Percentiles rank a stretch among this genome's conserved stretches.
phyloP scores from a whole-genome alignment of 805 yeast species.

The Vanderwaltozyma yarrowii region DNA sequence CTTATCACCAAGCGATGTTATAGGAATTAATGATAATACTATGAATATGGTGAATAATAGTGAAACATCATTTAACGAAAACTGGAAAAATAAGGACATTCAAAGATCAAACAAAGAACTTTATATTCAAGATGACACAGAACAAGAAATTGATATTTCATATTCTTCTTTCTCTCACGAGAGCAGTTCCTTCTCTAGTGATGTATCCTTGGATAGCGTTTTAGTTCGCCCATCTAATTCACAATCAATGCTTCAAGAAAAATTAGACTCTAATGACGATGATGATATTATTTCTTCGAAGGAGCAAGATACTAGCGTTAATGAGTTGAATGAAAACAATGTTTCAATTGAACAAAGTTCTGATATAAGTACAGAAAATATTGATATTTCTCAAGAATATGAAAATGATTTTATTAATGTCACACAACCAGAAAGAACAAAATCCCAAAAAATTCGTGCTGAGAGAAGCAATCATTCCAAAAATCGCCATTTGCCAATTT shows the following conservation, averaged over 20 bases:
- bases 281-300: too few species aligned
- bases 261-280: not conserved
- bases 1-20: too few species aligned
- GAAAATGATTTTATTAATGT: slow-evolving; percentile 1
- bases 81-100: not conserved
- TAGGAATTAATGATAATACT: too few species aligned
- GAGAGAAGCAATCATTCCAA: slow-evolving; percentile 27
- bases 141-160: not conserved
- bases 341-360: too few species aligned
- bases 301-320: too few species aligned
- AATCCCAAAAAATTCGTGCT: slow-evolving; percentile 2
- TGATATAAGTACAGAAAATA: too few species aligned
- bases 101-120: not conserved
- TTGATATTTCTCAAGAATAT: not conserved
- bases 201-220: slow-evolving; percentile 2
- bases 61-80: too few species aligned
- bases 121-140: not conserved
- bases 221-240: slow-evolving; percentile 1
- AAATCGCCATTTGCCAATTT: slow-evolving; percentile 27
- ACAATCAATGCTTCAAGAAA: slow-evolving; percentile 2
- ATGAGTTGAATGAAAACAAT: too few species aligned
- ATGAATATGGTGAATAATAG: too few species aligned
- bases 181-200: not conserved
- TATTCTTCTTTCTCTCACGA: slow-evolving; percentile 1
- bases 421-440: slow-evolving; percentile 2